Percentiles rank a stretch among this genome's conserved stretches.
Conservation (phyloP, 179 eudicot species). For the Heliamphora pulchella region DNA sequence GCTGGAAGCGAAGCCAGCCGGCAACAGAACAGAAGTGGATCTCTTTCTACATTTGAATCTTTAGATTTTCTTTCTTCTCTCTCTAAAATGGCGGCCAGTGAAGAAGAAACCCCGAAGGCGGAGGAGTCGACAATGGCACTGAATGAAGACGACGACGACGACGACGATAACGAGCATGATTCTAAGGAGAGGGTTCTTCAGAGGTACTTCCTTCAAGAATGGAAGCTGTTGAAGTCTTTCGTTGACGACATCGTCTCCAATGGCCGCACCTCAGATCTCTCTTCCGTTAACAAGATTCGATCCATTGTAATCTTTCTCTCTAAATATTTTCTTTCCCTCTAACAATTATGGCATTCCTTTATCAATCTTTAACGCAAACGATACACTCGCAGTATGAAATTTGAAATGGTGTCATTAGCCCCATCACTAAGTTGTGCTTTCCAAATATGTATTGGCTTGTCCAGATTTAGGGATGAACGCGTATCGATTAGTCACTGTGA, state of each 20-base stretch:
- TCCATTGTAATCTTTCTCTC: slow-evolving; percentile 43
- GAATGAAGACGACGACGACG: slow-evolving; percentile 32
- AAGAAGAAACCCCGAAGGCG: not conserved
- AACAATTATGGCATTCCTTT: not conserved
- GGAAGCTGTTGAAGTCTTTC: slow-evolving; percentile 68
- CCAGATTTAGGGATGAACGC: no score
- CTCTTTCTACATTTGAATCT: not conserved
- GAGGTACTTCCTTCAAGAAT: slow-evolving; percentile 70
- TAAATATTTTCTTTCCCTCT: not conserved
- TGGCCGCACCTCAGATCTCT: slow-evolving; percentile 52
- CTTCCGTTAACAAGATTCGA: slow-evolving; percentile 68
- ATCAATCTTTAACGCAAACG: no score
- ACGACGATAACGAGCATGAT: slow-evolving; percentile 62
- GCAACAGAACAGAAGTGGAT: not conserved
- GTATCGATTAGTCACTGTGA: no score
- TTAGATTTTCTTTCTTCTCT: not conserved
- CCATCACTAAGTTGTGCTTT: no score
- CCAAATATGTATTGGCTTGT: no score
- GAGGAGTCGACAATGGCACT: slow-evolving; percentile 1
- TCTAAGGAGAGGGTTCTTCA: slow-evolving; percentile 60
- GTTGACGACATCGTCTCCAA: slow-evolving; percentile 63
- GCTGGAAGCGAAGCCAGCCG: not conserved
- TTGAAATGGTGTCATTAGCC: no score
- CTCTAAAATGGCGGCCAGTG: slow-evolving; percentile 5
- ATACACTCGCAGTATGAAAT: no score